Conservation (phyloP, 257 asterid species). For the Nicotiana obtusifolia region DNA sequence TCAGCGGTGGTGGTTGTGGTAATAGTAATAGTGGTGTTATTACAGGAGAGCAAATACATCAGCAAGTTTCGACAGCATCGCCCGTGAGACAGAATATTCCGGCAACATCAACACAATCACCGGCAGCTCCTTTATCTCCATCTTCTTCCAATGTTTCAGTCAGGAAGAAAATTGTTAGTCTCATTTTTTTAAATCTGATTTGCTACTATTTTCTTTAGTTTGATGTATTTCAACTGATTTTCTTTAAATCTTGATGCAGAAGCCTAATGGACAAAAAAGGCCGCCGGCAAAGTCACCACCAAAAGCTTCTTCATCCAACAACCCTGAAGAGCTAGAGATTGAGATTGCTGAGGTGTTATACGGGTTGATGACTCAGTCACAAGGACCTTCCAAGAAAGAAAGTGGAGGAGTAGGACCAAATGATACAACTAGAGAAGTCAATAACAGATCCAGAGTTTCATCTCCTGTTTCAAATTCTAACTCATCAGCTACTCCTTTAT, state of each 20-base stretch:
- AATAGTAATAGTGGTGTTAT: conserved; percentile 34
- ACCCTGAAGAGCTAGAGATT: conserved; percentile 86
- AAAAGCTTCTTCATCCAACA: conserved; percentile 50
- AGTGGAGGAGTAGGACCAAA: conserved; percentile 1
- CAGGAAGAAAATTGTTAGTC: conserved; percentile 76
- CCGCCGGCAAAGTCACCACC: conserved; percentile 70
- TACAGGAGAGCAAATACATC: conserved; percentile 48
- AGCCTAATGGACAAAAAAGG: conserved; percentile 48
- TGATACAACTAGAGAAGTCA: conserved; percentile 54
- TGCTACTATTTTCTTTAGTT: background rate
- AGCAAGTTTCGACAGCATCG: conserved; percentile 41
- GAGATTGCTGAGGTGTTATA: conserved; percentile 91
- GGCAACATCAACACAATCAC: conserved; percentile 35
- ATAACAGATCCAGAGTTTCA: conserved; percentile 49
- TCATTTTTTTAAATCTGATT: background rate
- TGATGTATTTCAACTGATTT: background rate
- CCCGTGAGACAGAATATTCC: conserved; percentile 51
- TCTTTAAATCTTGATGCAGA: conserved; percentile 37
- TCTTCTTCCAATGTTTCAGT: conserved; percentile 66
- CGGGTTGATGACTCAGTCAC: conserved; percentile 80
- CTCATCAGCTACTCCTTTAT: conserved; percentile 35
- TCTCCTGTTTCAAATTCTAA: conserved; percentile 65
- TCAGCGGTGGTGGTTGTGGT: conserved; percentile 30
- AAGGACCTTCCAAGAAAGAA: conserved; percentile 64
- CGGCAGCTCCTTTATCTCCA: conserved; percentile 70